Conservation (phyloP, 306 rosid species). For the Sicyos edulis region DNA sequence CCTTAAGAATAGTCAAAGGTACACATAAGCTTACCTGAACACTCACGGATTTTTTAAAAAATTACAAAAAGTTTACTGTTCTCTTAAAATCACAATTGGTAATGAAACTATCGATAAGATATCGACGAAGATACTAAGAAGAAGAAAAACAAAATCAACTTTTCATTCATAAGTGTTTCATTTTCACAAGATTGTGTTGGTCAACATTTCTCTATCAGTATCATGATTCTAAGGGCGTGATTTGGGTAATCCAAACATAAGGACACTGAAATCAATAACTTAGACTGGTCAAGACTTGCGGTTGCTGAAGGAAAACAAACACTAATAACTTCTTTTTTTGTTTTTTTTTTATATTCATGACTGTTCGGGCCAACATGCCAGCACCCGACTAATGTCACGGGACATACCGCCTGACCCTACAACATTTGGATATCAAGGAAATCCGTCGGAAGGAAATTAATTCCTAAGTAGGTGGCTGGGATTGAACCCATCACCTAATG, state of each 20-base stretch:
- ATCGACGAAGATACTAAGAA: background rate
- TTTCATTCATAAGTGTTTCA: background rate
- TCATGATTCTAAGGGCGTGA: background rate
- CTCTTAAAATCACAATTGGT: background rate
- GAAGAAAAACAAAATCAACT: background rate
- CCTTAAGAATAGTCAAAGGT: too few relatives aligned
- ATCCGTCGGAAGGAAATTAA: too few relatives aligned
- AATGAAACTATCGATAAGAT: background rate
- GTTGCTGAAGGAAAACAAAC: background rate
- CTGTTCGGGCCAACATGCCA: too few relatives aligned
- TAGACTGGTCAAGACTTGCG: conserved; percentile 1
- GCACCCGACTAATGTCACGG: too few relatives aligned
- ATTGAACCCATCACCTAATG: too few relatives aligned
- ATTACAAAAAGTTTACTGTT: background rate
- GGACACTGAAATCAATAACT: background rate
- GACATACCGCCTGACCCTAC: too few relatives aligned
- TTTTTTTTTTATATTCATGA: too few relatives aligned
- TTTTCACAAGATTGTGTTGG: background rate
- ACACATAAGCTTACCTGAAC: too few relatives aligned
- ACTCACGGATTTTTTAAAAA: too few relatives aligned
- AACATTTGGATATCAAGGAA: too few relatives aligned
- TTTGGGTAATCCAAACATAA: conserved; percentile 5
- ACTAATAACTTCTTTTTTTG: too few relatives aligned
- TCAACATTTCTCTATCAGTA: conserved; percentile 9
- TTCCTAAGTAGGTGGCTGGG: too few relatives aligned